Evolutionary conservation across 1,139 yeast species (phyloP).

Genomic region (Geotrichum phurueaensis): DNA sequence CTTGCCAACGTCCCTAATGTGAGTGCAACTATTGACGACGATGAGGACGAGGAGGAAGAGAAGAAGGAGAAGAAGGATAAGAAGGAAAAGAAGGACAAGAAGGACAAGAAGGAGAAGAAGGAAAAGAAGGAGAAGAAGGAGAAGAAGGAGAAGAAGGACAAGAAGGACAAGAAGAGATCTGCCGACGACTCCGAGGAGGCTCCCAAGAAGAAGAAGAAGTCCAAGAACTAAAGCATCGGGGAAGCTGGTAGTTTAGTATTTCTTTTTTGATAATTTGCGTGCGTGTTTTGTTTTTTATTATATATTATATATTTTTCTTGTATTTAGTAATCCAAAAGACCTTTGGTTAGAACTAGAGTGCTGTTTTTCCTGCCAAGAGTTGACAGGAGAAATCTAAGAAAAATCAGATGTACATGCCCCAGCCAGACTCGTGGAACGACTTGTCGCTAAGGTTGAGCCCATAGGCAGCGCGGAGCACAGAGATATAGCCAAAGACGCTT

Average conservation of each 20-base stretch:
- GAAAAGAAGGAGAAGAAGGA: conserved; percentile 32
- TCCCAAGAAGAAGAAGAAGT: conserved; percentile 35
- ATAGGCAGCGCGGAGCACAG: conserved; percentile 14
- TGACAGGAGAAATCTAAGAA: not conserved
- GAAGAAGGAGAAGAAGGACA: conserved; percentile 48
- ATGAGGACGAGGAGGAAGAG: conserved; percentile 33
- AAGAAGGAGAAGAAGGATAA: conserved; percentile 21
- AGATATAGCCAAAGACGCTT: conserved; percentile 14
- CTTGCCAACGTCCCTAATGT: conserved; percentile 43
- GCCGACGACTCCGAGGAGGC: conserved; percentile 27
- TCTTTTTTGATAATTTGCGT: conserved; percentile 14
- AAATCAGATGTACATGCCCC: conserved; percentile 23
- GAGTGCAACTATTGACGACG: conserved; percentile 43
- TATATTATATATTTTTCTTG: conserved; percentile 4
- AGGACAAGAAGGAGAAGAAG: conserved; percentile 36
- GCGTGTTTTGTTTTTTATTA: conserved; percentile 1
- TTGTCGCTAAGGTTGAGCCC: conserved; percentile 11
- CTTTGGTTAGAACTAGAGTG: not conserved
- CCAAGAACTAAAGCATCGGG: conserved; percentile 25
- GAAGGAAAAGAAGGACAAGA: conserved; percentile 36
- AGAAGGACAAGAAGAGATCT: conserved; percentile 43
- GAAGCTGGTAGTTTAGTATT: conserved; percentile 9
- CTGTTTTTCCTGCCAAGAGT: not conserved
- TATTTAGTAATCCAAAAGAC: not conserved
- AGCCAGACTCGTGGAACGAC: conserved; percentile 16